Percentiles rank a stretch among this genome's conserved stretches.
Evolutionary conservation across 345 rosid genomes (phyloP).

Genomic region (Geranium rotundifolium): DNA sequence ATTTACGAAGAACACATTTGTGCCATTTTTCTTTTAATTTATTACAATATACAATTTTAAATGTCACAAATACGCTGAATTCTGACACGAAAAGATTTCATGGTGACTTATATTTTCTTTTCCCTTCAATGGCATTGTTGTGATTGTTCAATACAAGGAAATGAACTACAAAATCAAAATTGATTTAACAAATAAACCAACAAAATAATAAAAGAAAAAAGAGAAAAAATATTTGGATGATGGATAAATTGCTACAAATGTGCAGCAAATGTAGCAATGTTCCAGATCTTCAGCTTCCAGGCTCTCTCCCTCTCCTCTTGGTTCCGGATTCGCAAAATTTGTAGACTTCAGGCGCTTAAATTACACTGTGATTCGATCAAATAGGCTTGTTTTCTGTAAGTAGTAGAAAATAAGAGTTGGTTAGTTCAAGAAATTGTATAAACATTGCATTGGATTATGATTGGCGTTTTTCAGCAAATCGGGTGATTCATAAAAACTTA

Average conservation of each 20-base stretch:
- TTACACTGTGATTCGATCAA: neutral
- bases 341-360: neutral
- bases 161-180: neutral
- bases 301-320: neutral
- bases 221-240: neutral
- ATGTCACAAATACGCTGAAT: neutral
- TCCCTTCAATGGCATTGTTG: neutral
- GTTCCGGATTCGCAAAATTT: neutral
- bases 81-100: neutral
- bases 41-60: too few relatives aligned
- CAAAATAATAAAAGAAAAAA: too few relatives aligned
- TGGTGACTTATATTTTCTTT: neutral
- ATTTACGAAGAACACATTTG: too few relatives aligned
- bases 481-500: too few relatives aligned
- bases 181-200: too few relatives aligned
- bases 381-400: neutral
- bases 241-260: neutral
- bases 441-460: too few relatives aligned
- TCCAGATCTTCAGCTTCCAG: neutral
- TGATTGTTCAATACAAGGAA: neutral
- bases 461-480: too few relatives aligned
- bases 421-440: neutral
- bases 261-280: neutral
- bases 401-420: neutral
- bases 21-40: too few relatives aligned